A percentile compares a stretch with the other conserved stretches of the same genome.
Conservation (phyloP, 2,329 filamentous ascomycete genomes). For the Alternaria gansuensis region DNA sequence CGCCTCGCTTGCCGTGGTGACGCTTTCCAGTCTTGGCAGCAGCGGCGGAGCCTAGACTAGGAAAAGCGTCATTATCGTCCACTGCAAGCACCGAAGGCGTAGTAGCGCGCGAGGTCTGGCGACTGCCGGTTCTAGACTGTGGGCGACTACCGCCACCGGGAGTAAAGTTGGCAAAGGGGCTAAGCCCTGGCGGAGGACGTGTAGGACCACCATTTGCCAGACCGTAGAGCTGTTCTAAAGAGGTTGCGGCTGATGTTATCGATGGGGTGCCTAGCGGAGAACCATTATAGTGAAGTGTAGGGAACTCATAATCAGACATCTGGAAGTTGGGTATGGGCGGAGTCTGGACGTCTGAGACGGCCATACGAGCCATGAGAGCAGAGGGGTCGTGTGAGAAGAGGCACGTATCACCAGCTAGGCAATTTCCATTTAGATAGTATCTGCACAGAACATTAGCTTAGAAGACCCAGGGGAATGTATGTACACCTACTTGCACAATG, state of each 20-base stretch:
- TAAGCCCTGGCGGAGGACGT: constrained; percentile 75
- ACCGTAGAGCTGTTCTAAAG: constrained; percentile 56
- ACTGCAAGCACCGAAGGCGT: constrained; percentile 77
- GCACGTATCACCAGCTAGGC: constrained; percentile 90
- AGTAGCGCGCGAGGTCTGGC: constrained; percentile 72
- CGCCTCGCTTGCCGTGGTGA: constrained; percentile 89
- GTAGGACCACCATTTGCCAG: constrained; percentile 44
- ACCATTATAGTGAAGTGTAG: constrained; percentile 67
- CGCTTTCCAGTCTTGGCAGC: constrained; percentile 83
- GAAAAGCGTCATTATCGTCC: constrained; percentile 95
- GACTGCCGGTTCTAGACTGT: constrained; percentile 84
- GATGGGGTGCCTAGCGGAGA: constrained; percentile 54
- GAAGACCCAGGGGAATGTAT: constrained; percentile 11
- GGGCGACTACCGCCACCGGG: constrained; percentile 67
- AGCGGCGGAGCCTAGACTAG: constrained; percentile 79
- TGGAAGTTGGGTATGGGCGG: constrained; percentile 75
- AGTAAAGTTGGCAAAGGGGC: constrained; percentile 67
- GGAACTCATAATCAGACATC: constrained; percentile 86
- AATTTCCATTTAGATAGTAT: constrained; percentile 97
- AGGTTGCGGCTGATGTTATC: constrained; percentile 53
- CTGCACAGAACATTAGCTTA: constrained; percentile 58
- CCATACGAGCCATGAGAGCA: constrained; percentile 82
- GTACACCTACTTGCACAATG: constrained; percentile 90
- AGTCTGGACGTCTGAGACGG: constrained; percentile 72
- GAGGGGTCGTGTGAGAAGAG: constrained; percentile 97